A percentile compares a stretch with the other conserved stretches of the same genome.
Evolutionary conservation across 2,329 filamentous ascomycete genomes (phyloP).

Genomic region (Ceratocystis diversiconidia): DNA sequence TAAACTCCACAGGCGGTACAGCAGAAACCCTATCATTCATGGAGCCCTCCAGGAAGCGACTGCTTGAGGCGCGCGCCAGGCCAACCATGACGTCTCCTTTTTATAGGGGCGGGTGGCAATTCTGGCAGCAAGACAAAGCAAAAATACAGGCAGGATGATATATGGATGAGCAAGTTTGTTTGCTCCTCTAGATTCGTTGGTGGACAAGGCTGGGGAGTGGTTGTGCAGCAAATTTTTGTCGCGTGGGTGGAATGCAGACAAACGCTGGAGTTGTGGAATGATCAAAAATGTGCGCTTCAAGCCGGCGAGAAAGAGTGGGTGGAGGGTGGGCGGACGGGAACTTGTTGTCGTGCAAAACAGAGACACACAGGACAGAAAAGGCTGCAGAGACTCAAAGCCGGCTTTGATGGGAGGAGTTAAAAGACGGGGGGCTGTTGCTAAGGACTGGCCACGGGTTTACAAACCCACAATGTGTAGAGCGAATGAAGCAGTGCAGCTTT

Average conservation of each 20-base stretch:
- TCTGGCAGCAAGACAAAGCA: not conserved
- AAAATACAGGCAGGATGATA: not conserved
- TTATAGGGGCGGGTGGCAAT: slow-evolving; percentile 1
- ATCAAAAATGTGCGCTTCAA: not conserved
- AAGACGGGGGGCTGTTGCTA: not conserved
- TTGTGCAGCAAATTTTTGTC: not conserved
- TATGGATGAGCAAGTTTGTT: not conserved
- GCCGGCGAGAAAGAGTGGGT: not conserved
- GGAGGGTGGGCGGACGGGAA: not conserved
- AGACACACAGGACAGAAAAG: not conserved
- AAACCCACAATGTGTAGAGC: not conserved
- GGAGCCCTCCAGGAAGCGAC: slow-evolving; percentile 62
- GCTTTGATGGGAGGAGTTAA: not conserved
- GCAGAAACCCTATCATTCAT: slow-evolving; percentile 71
- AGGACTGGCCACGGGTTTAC: not conserved
- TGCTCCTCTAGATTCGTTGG: not conserved
- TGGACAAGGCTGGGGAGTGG: not conserved
- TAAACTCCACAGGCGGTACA: slow-evolving; percentile 54
- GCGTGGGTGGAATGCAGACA: not conserved
- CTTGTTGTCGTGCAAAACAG: not conserved
- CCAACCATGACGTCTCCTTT: slow-evolving; percentile 14
- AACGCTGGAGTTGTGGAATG: not conserved
- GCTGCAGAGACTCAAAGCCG: not conserved
- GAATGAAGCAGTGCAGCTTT: not conserved
- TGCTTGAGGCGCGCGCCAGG: slow-evolving; percentile 26